Evolutionary conservation across 805 yeast species (phyloP).

Genomic region (Ogataea henricii): DNA sequence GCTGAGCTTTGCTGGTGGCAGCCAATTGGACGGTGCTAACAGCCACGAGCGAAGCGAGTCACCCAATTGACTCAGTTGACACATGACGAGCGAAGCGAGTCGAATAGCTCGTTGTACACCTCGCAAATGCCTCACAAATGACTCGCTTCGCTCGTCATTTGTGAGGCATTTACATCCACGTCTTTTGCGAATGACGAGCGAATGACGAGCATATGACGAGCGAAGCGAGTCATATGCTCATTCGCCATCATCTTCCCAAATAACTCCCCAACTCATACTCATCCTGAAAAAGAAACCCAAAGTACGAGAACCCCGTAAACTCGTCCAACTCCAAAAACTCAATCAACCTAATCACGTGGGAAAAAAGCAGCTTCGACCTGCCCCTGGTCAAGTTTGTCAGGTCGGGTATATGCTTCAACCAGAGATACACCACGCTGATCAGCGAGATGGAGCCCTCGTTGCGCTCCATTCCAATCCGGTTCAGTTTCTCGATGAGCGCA

Average conservation of each 20-base stretch:
- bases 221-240: neutral
- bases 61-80: too few species aligned
- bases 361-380: slow-evolving; percentile 20
- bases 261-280: slow-evolving; percentile 26
- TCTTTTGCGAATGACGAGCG: neutral
- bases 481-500: slow-evolving; percentile 17
- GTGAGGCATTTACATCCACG: too few species aligned
- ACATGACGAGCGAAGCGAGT: too few species aligned
- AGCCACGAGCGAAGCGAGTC: too few species aligned
- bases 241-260: slow-evolving; percentile 5
- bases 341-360: slow-evolving; percentile 25
- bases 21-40: too few species aligned
- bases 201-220: neutral
- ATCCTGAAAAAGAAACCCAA: slow-evolving; percentile 34
- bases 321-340: slow-evolving; percentile 27
- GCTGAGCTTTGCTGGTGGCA: too few species aligned
- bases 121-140: too few species aligned
- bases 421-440: slow-evolving; percentile 28
- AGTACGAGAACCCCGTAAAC: slow-evolving; percentile 23
- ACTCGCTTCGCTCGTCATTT: too few species aligned
- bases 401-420: slow-evolving; percentile 29
- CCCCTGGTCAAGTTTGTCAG: slow-evolving; percentile 12
- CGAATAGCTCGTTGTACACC: too few species aligned
- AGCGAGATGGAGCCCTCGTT: slow-evolving; percentile 26
- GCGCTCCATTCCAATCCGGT: slow-evolving; percentile 23